Percentiles rank a stretch among this genome's conserved stretches.
Evolutionary conservation across 2,329 filamentous ascomycete species (phyloP).

Genomic region (Penicillium palitans): DNA sequence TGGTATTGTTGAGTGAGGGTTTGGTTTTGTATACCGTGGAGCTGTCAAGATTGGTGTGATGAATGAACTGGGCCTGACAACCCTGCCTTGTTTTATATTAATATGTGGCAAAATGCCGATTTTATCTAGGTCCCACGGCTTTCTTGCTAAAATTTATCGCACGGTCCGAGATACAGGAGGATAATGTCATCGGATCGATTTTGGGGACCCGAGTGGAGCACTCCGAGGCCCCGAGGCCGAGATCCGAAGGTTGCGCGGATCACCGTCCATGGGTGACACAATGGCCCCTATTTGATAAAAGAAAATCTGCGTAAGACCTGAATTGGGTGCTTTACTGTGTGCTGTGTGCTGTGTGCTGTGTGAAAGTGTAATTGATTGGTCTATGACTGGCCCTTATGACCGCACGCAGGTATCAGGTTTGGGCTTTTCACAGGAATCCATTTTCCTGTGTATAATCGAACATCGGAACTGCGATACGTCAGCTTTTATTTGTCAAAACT

Average conservation of each 20-base stretch:
- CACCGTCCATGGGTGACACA: background rate
- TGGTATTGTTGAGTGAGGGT: background rate
- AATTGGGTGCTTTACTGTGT: background rate
- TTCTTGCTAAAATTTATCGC: background rate
- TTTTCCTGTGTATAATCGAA: constrained; percentile 4
- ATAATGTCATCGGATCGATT: background rate
- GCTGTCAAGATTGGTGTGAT: background rate
- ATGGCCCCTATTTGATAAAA: background rate
- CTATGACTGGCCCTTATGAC: background rate
- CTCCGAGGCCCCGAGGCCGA: background rate
- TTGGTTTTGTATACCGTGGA: background rate
- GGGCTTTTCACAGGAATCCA: background rate
- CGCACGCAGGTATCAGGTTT: background rate
- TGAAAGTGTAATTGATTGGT: background rate
- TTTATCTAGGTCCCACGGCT: background rate
- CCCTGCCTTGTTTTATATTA: background rate
- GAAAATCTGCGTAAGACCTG: too few relatives aligned
- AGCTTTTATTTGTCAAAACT: background rate
- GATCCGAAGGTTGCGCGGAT: background rate
- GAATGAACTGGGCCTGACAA: background rate
- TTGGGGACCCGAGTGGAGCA: background rate
- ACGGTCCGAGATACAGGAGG: background rate
- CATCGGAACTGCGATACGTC: background rate
- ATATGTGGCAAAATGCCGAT: background rate
- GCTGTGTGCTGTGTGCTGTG: too few relatives aligned